A percentile compares a stretch with the other conserved stretches of the same genome.
phyloP scores from a whole-genome alignment of 805 yeast species.

The Yarrowia sp. region DNA sequence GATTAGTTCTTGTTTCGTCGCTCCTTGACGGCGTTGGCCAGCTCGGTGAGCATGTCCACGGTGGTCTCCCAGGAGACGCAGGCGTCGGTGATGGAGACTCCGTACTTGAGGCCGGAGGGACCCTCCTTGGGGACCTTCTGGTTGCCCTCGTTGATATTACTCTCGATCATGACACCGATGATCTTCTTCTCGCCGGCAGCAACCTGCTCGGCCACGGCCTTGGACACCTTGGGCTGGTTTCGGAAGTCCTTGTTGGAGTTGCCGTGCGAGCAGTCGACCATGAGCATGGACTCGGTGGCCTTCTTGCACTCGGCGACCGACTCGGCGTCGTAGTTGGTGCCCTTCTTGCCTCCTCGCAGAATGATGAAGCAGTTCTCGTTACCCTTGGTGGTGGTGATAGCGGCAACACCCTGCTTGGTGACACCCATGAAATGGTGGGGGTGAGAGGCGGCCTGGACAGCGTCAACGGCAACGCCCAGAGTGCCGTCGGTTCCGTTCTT shows the following conservation, averaged over 20 bases:
- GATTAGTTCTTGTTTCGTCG: constrained; percentile 56
- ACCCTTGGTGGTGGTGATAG: constrained; percentile 95
- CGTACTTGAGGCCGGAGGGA: constrained; percentile 75
- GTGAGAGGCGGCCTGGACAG: constrained; percentile 87
- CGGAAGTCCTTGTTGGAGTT: constrained; percentile 92
- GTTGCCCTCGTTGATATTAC: constrained; percentile 88
- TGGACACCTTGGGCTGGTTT: constrained; percentile 94
- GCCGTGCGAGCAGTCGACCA: constrained; percentile 99
- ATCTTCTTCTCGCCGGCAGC: constrained; percentile 78
- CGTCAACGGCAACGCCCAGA: constrained; percentile 90
- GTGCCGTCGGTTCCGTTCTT: constrained; percentile 98
- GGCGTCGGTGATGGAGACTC: constrained; percentile 96
- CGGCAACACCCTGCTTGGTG: constrained; percentile 96
- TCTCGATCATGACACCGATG: constrained; percentile 96
- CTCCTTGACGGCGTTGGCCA: constrained; percentile 81
- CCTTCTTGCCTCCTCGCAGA: constrained; percentile 93
- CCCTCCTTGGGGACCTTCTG: constrained; percentile 77
- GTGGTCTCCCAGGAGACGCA: constrained; percentile 95
- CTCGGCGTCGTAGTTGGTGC: constrained; percentile 87
- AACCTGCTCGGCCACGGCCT: constrained; percentile 80
- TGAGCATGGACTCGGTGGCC: constrained; percentile 62
- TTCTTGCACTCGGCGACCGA: constrained; percentile 78
- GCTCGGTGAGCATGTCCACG: constrained; percentile 73
- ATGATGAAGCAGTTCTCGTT: constrained; percentile 93
- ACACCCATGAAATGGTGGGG: constrained; percentile 97